These are phyloP conservation scores for Fusarium clavum DNA, from an alignment of 2,329 filamentous ascomycete species.

Conservation along the genomic window DNA sequence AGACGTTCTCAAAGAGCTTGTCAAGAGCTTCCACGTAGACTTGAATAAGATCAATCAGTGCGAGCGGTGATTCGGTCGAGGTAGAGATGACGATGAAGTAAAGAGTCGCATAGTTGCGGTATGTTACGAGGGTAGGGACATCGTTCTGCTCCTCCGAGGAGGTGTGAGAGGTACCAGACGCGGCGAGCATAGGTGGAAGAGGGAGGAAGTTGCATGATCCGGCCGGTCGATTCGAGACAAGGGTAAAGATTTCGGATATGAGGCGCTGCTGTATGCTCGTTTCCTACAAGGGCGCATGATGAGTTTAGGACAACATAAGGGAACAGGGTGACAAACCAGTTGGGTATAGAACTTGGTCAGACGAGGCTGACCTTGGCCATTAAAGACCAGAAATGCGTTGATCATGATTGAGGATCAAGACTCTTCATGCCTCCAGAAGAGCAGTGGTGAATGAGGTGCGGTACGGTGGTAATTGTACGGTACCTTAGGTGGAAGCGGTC, in stretches of 20 bases:
- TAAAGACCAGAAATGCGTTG: conserved; percentile 98
- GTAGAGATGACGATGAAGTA: conserved; percentile 99
- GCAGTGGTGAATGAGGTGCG: background rate
- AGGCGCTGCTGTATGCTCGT: conserved; percentile 96
- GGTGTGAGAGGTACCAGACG: conserved; percentile 71
- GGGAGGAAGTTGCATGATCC: conserved; percentile 98
- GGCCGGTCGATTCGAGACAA: conserved; percentile 90
- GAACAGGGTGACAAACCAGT: conserved; percentile 66
- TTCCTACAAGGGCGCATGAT: conserved; percentile 70
- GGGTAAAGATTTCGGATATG: conserved; percentile 95
- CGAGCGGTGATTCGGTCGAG: conserved; percentile 93
- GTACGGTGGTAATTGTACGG: background rate
- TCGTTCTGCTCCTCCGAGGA: conserved; percentile 81
- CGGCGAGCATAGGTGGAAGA: conserved; percentile 72
- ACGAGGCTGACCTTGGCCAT: conserved; percentile 95
- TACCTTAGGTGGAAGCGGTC: conserved; percentile 15
- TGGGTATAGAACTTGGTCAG: conserved; percentile 99
- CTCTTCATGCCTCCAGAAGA: conserved; percentile 37
- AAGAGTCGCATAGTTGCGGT: conserved; percentile 97
- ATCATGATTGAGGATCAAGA: conserved; percentile 74
- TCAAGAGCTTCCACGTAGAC: conserved; percentile 98
- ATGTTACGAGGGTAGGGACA: conserved; percentile 93
- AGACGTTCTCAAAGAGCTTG: conserved; percentile 96
- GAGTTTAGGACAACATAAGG: conserved; percentile 1
- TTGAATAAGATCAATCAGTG: conserved; percentile 95